Evolutionary conservation across 2,329 filamentous ascomycete genomes (phyloP), one percentile per base, ranked within the genome.

Genomic region (Graphium sp.): DNA sequence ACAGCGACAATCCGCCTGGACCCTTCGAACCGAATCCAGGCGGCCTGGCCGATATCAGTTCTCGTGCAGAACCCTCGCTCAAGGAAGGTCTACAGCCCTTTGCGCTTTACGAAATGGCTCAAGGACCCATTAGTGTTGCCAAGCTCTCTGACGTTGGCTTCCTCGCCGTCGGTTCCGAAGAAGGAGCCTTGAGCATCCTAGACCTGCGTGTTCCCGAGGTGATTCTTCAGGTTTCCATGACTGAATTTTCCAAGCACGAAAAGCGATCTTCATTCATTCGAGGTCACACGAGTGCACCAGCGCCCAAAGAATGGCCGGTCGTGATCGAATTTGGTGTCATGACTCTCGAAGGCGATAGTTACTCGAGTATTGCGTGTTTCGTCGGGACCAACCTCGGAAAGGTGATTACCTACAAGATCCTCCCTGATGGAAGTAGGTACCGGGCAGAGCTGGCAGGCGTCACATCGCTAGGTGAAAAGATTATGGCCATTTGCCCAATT

Each of bases 141-240:
- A 77, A 81, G 33, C 71, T 89, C 32, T 89, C 84, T n/a, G 82
- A 93, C 47, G 74, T 95, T 9, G 89, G 89, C 0, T 98, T 98
- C 44, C 70, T 92, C 8, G 85, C 77, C 8, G 74, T 78, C 18
- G 89, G 84, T 0, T 93, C 84, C 7, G 79, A 92, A 47, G 70
- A 72, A 22, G 89, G 89, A 3, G 72, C 72, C 37, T 51, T 98
- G 21, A 77, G 70, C 7, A 67, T 98, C 21, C 69, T 95, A 29
- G 89, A 98, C 48, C 60, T 98, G 35, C 74, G 89, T 33, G 87
- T 85, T 0, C 89, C 89, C 13, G 63, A 74, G 0, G 64, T 95
- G 26, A 89, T 95, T 34, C 83, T 80, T 46, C 75, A 73, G 29
- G 71, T 69, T 2, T 69, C 74, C 10, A 57, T 87, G 36, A 62